Conservation (phyloP, 345 rosid genomes). For the Brassica carinata region DNA sequence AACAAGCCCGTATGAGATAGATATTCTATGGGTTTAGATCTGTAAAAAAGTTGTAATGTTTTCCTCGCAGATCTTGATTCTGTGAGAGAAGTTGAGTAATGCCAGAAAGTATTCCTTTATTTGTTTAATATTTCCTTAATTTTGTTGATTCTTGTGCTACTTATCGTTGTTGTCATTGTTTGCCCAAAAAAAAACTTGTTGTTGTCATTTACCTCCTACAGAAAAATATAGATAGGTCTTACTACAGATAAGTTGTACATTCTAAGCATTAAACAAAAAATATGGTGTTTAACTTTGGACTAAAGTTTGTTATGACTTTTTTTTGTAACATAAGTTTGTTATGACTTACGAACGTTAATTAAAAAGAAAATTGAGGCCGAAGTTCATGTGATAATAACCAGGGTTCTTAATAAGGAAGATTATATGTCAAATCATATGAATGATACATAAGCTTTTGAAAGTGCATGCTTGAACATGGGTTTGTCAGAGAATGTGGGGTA, state of each 20-base stretch:
- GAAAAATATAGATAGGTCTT: neutral
- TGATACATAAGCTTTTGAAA: constrained; percentile 30
- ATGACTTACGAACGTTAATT: neutral
- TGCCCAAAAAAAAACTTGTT: neutral
- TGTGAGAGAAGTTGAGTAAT: constrained; percentile 60
- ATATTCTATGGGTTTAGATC: constrained; percentile 43
- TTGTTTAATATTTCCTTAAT: neutral
- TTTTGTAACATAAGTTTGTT: neutral
- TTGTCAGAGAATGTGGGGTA: constrained; percentile 70
- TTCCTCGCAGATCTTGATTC: constrained; percentile 59
- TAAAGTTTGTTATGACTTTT: neutral
- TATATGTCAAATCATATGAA: constrained; percentile 23
- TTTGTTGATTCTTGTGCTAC: constrained; percentile 15
- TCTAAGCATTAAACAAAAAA: neutral
- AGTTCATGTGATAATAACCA: constrained; percentile 13
- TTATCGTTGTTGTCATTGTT: neutral
- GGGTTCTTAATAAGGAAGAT: constrained; percentile 17
- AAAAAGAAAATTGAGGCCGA: neutral
- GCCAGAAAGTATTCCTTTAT: constrained; percentile 17
- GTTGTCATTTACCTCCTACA: constrained; percentile 18
- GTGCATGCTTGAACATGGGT: constrained; percentile 44
- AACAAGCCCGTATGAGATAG: constrained; percentile 30
- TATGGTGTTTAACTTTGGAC: neutral
- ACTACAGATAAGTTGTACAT: neutral
- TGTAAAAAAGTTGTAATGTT: constrained; percentile 52